A percentile compares a stretch with the other conserved stretches of the same genome.
Evolutionary conservation across 768 basidiomycete species (phyloP).

Genomic region (Tricholoma sp.): DNA sequence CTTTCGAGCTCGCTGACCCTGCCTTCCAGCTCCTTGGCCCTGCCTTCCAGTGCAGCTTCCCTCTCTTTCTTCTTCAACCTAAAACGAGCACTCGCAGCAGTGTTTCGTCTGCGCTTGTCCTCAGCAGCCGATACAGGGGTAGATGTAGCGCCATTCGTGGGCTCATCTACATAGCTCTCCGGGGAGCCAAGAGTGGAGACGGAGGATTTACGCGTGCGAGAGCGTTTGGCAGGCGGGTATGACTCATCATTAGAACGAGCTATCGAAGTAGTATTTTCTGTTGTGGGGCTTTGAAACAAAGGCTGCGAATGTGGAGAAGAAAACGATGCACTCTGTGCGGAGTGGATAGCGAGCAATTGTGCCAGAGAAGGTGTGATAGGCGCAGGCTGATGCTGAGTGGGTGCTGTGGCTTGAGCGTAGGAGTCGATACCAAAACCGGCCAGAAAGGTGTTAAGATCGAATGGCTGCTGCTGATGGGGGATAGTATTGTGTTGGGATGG

Average conservation of each 20-base stretch:
- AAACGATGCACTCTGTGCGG: constrained; percentile 25
- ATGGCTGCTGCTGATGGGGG: constrained; percentile 27
- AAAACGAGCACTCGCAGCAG: constrained; percentile 90
- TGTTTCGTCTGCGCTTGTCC: constrained; percentile 92
- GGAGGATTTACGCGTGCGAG: constrained; percentile 51
- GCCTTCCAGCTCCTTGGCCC: constrained; percentile 78
- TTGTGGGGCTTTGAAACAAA: constrained; percentile 11
- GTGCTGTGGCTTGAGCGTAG: constrained; percentile 28
- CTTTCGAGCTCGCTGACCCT: constrained; percentile 80
- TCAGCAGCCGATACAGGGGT: constrained; percentile 53
- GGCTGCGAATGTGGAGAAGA: constrained; percentile 20
- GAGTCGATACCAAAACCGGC: constrained; percentile 40
- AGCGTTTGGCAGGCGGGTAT: constrained; percentile 43
- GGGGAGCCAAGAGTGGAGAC: constrained; percentile 28
- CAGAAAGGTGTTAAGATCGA: constrained; percentile 36
- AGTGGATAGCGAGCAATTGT: constrained; percentile 62
- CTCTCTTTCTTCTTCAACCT: constrained; percentile 95
- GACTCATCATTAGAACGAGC: constrained; percentile 27
- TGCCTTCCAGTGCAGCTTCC: constrained; percentile 81
- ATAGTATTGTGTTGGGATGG: constrained; percentile 19
- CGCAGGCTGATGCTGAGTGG: constrained; percentile 25
- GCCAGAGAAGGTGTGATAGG: constrained; percentile 52
- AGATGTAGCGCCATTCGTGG: constrained; percentile 15
- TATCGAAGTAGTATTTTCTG: constrained; percentile 11
- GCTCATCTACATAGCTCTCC: constrained; percentile 20